A percentile compares a stretch with the other conserved stretches of the same genome.
phyloP scores from a whole-genome alignment of 1,284 basidiomycete genomes.

The Cutaneotrichosporon sp. region DNA sequence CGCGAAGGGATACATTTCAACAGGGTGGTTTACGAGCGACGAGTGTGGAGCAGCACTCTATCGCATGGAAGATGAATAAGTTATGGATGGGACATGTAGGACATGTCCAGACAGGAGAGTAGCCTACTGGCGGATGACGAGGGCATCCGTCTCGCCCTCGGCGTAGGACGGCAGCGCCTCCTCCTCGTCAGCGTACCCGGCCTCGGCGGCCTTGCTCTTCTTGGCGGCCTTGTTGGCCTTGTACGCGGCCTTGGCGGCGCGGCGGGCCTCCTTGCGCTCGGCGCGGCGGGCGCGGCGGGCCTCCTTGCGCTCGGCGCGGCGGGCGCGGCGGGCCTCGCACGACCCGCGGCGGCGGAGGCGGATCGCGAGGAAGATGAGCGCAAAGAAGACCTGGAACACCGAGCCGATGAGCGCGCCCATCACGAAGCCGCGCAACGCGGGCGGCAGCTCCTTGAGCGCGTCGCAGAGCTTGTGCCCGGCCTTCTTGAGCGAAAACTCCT shows the following conservation, averaged over 20 bases:
- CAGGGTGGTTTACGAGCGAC: neutral
- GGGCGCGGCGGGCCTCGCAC: conserved; percentile 5
- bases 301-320: conserved; percentile 18
- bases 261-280: too few species aligned
- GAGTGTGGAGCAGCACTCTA: neutral
- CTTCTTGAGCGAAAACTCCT: conserved; percentile 1
- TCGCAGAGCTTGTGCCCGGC: conserved; percentile 5
- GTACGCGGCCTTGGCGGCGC: conserved; percentile 10
- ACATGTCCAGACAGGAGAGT: neutral
- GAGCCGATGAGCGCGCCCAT: conserved; percentile 12
- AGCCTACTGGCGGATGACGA: conserved; percentile 18
- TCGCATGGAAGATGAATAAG: conserved; percentile 1
- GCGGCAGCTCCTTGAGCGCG: conserved; percentile 11
- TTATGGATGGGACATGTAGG: too few species aligned
- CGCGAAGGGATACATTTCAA: conserved; percentile 6
- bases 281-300: too few species aligned
- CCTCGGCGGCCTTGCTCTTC: conserved; percentile 13
- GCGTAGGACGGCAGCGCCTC: conserved; percentile 17
- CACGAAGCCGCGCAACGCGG: conserved; percentile 7
- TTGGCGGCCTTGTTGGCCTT: conserved; percentile 16
- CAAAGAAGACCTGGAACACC: conserved; percentile 6
- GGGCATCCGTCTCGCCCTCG: conserved; percentile 20
- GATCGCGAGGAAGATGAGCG: conserved; percentile 7
- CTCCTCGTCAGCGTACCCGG: conserved; percentile 17
- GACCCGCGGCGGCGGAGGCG: conserved; percentile 11